These are phyloP conservation scores for Aciculosporium take DNA, from an alignment of 2,329 filamentous ascomycete genomes.

Conservation along the genomic window DNA sequence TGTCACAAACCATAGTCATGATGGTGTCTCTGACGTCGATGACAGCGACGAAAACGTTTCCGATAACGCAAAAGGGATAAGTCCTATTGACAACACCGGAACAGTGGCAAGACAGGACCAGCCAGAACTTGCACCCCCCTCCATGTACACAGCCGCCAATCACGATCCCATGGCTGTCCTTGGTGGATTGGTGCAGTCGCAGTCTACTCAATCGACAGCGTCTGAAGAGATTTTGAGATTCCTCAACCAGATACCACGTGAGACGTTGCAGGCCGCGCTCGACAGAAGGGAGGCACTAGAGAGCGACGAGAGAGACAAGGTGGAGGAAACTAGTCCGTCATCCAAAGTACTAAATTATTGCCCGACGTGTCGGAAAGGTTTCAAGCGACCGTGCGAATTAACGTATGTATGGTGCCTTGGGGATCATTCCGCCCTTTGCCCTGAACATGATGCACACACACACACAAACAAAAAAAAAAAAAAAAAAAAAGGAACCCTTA, in stretches of 20 bases:
- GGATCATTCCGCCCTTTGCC: not conserved
- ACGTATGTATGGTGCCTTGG: conserved; percentile 28
- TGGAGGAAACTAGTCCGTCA: not conserved
- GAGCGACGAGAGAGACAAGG: conserved; percentile 2
- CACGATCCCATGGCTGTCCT: not conserved
- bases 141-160: not conserved
- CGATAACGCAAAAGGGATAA: not conserved
- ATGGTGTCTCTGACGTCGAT: not conserved
- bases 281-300: not conserved
- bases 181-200: not conserved
- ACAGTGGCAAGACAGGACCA: not conserved
- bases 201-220: not conserved
- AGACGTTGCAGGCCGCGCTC: conserved; percentile 1
- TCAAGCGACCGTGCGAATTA: conserved; percentile 38
- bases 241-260: not conserved
- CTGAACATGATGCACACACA: not conserved
- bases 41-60: not conserved
- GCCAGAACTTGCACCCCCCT: not conserved
- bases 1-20: not conserved
- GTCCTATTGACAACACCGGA: not conserved
- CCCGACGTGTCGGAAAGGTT: conserved; percentile 30
- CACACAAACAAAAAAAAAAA: too few relatives aligned
- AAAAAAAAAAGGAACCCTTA: too few relatives aligned
- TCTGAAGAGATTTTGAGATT: not conserved
- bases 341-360: conserved; percentile 15